phyloP scores from a whole-genome alignment of 352 stramenopile species.

The Aphanomyces invadans region DNA sequence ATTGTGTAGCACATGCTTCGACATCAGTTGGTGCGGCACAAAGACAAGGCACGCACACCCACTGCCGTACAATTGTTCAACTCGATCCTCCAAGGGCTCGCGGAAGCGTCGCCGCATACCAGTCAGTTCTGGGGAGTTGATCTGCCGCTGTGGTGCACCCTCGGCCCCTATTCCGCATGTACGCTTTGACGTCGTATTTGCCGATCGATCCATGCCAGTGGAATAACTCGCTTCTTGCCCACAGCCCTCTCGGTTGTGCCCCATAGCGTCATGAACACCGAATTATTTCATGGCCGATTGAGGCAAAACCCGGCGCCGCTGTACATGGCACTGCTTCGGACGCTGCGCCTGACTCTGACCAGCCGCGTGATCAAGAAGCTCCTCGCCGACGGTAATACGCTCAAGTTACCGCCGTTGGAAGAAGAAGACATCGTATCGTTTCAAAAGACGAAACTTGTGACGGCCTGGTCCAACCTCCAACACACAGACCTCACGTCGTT shows the following conservation, averaged over 20 bases:
- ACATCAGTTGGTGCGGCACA: slow-evolving; percentile 49
- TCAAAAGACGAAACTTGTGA: slow-evolving; percentile 12
- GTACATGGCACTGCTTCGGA: slow-evolving; percentile 47
- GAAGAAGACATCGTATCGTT: slow-evolving; percentile 19
- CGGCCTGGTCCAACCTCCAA: slow-evolving; percentile 14
- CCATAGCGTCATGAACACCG: not conserved
- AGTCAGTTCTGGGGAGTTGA: slow-evolving; percentile 71
- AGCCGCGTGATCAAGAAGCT: slow-evolving; percentile 1
- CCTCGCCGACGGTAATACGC: slow-evolving; percentile 1
- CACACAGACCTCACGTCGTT: slow-evolving; percentile 16
- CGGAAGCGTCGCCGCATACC: not conserved
- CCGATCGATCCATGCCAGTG: no score
- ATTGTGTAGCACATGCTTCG: slow-evolving; percentile 41
- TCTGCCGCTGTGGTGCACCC: slow-evolving; percentile 46
- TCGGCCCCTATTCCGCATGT: slow-evolving; percentile 48
- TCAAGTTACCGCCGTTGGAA: slow-evolving; percentile 1
- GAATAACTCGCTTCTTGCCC: no score
- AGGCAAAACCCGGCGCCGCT: slow-evolving; percentile 49
- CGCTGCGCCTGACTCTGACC: slow-evolving; percentile 18
- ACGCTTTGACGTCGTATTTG: no score
- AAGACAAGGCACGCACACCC: not conserved
- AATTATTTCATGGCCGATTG: slow-evolving; percentile 38
- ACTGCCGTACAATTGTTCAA: slow-evolving; percentile 16
- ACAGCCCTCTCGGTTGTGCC: slow-evolving; percentile 4
- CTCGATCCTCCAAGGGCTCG: slow-evolving; percentile 1